phyloP scores from a whole-genome alignment of 2,329 filamentous ascomycete species.

The Penicillium sp. region DNA sequence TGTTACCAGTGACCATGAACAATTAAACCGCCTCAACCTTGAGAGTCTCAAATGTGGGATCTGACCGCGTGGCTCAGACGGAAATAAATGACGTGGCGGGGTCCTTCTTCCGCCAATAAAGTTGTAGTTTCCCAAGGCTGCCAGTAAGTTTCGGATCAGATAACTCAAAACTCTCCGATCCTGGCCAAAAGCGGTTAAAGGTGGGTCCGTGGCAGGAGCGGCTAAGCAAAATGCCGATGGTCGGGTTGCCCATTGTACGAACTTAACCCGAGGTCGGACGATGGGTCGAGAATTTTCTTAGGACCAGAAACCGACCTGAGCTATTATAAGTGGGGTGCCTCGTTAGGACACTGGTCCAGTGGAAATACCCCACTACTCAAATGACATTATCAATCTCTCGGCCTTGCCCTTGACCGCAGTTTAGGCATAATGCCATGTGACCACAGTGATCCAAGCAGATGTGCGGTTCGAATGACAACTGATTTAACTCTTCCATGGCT shows the following conservation, averaged over 20 bases:
- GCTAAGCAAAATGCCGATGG: slow-evolving; percentile 2
- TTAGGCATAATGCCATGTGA: not conserved
- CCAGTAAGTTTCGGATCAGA: slow-evolving; percentile 7
- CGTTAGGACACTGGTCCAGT: not conserved
- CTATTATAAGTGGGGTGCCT: not conserved
- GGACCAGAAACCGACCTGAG: not conserved
- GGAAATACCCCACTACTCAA: not conserved
- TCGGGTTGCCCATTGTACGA: not conserved
- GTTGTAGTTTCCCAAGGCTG: not conserved
- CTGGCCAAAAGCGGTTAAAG: not conserved
- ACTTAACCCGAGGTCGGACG: not conserved
- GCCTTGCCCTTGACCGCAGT: not conserved
- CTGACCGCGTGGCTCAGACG: not conserved
- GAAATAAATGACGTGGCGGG: not conserved
- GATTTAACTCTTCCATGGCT: not conserved
- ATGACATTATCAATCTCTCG: not conserved
- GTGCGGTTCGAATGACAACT: not conserved
- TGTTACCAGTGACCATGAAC: too few species aligned
- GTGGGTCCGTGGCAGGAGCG: slow-evolving; percentile 1
- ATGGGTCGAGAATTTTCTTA: not conserved
- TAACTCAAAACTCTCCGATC: slow-evolving; percentile 1
- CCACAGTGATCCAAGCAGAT: not conserved
- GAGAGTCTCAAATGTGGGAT: not conserved
- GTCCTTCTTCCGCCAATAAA: not conserved
- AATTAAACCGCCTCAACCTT: not conserved